Evolutionary conservation across 1,284 basidiomycete genomes (phyloP), one percentile per base, ranked within the genome.

Genomic region (Boletellus deceptivus): DNA sequence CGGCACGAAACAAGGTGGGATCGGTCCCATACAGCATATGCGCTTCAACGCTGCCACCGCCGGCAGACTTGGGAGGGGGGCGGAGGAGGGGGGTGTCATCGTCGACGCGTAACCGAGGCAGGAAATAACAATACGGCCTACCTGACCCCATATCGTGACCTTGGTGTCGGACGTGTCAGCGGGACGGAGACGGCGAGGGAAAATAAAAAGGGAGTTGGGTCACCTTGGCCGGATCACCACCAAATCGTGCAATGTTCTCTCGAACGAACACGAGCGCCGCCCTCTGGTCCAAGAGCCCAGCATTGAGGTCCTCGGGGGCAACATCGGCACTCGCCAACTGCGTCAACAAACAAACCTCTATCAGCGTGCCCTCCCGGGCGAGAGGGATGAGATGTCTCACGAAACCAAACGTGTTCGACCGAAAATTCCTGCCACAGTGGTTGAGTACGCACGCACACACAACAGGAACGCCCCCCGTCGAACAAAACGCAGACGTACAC

Each of bases 191-290:
- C 31, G 10, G 14, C 31, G 14, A 14, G 13, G n/a, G 34, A 16
- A 35, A 35, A 35, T 3, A 17, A 35, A 35, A 35, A n/a, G 14
- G n/a, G 7, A 35, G n/a, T n/a, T 6, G 4, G 8, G 14, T 10
- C n/a, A 80, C 81, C 69, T 83, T 83, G 36, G 62, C 55, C 16
- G 78, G 75, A 62, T 87, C 82, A 0, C 86, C 86, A 3, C 85
- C 84, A 58, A 89, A 88, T 0, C 69, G 69, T 0, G 69, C 71
- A 29, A 89, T 79, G 54, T 88, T 84, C 11, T 80, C 61, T 52
- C 83, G 78, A 3, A 88, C 59, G 66, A 85, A 89, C 16, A 67
- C 56, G 2, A 89, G 67, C 0, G 82, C 82, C 14, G 74, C 68
- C 6, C 75, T 71, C 54, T 86, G 80, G 59, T 88, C 84, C 34